Evolutionary conservation across 257 asterid genomes (phyloP), one percentile per base, ranked within the genome.

Genomic region (Rhazya stricta): DNA sequence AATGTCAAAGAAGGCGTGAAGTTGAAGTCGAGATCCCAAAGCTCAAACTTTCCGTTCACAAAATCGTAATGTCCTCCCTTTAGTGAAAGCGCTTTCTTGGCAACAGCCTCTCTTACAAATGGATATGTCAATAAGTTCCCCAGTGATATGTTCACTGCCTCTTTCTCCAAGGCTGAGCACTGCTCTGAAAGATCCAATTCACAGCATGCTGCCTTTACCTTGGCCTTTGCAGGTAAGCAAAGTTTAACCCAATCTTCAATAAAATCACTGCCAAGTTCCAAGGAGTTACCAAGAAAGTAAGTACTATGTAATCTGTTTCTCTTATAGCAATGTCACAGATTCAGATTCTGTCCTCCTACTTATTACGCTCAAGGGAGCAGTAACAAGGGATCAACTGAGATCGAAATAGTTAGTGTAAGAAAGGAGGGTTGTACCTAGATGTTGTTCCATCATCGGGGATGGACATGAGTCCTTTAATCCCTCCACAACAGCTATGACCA

Each of bases 401-500:
- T n/a, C n/a, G n/a, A n/a, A n/a, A n/a, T n/a, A n/a, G n/a, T n/a
- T n/a, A n/a, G n/a, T 15, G 15, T 48, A 30, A 42, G 69, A 58
- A 46, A 3, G 0, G 19, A 45, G 9, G 36, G 21, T 45, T 34
- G 48, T 70, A 93, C 98, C 96, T 93, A 3, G 83, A 75, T 19
- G 86, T 85, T 79, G 89, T 63, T 54, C 93, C 98, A 83, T 93
- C 98, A 36, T 93, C 98, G 62, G 96, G 90, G 79, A 88, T 83
- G 43, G 97, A 89, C 97, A 93, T 87, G 60, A 93, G 96, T 12
- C 97, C 98, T 81, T 85, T 93, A 74, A 93, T 93, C 80, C 98
- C 98, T 67, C 98, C 98, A 79, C 98, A 93, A 63, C 96, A 83
- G 87, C 98, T 91, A 86, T 91, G 98, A 29, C 98, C 98, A 56